Percentiles rank a stretch among this genome's conserved stretches.
Evolutionary conservation across 2,329 filamentous ascomycete species (phyloP).

Genomic region (Aspergillus pseudoglaucus): DNA sequence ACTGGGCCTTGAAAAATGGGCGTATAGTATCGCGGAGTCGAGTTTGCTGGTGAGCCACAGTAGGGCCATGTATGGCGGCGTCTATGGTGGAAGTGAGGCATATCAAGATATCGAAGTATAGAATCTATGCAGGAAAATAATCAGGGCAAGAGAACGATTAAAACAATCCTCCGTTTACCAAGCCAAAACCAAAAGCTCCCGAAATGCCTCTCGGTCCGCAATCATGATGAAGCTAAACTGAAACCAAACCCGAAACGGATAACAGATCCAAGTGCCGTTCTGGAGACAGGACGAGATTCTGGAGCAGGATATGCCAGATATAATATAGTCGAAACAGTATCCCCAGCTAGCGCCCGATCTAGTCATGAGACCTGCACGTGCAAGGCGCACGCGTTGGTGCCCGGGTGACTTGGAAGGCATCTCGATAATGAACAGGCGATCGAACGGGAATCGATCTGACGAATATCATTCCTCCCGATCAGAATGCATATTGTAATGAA

Average conservation of each 20-base stretch:
- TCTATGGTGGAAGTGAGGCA: constrained; percentile 25
- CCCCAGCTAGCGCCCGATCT: constrained; percentile 5
- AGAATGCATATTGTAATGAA: neutral
- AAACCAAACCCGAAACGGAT: neutral
- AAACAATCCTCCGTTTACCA: neutral
- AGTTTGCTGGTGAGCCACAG: constrained; percentile 19
- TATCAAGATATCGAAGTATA: constrained; percentile 4
- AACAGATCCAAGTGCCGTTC: neutral
- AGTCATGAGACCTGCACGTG: constrained; percentile 15
- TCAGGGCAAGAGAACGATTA: neutral
- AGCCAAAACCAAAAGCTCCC: constrained; percentile 4
- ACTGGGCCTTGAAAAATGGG: constrained; percentile 4
- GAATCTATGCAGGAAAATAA: neutral
- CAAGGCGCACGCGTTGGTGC: constrained; percentile 14
- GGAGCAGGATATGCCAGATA: neutral
- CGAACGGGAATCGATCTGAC: neutral
- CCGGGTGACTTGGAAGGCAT: constrained; percentile 4
- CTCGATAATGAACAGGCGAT: neutral
- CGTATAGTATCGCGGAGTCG: constrained; percentile 6
- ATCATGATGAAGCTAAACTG: constrained; percentile 1
- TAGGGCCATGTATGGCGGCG: constrained; percentile 34
- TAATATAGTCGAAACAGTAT: neutral
- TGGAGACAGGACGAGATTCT: too few relatives aligned
- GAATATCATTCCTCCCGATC: neutral
- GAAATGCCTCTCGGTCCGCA: constrained; percentile 1